Conservation (phyloP, 495 filamentous ascomycete genomes). For the Choiromyces venosus region DNA sequence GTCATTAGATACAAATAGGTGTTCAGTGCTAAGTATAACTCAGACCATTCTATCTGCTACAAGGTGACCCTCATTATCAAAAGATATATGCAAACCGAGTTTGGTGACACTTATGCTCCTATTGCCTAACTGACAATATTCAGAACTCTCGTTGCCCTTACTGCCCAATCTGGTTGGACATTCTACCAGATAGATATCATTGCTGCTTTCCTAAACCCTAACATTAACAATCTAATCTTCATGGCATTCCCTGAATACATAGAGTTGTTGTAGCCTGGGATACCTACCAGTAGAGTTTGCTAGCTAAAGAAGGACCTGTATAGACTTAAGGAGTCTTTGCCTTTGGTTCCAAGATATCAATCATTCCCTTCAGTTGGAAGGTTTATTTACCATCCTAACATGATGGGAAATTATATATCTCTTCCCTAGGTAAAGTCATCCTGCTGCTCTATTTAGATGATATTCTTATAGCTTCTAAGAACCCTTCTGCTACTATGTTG, state of each 20-base stretch:
- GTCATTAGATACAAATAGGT: constrained; percentile 28
- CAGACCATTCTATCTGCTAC: constrained; percentile 12
- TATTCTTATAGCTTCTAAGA: constrained; percentile 16
- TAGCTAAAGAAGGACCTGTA: constrained; percentile 14
- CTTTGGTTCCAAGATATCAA: constrained; percentile 14
- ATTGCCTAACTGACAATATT: constrained; percentile 18
- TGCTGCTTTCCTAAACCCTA: constrained; percentile 21
- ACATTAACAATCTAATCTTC: constrained; percentile 4
- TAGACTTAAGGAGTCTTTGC: constrained; percentile 9
- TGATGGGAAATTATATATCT: constrained; percentile 7
- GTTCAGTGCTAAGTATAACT: constrained; percentile 14
- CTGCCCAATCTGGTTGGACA: constrained; percentile 11
- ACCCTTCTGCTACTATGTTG: no score
- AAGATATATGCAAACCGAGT: constrained; percentile 22
- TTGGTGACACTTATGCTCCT: no score
- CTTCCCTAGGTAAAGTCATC: background rate
- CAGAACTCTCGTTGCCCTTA: background rate
- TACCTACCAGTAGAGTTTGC: no score
- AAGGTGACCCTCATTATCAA: constrained; percentile 27
- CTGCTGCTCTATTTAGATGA: constrained; percentile 21
- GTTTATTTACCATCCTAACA: constrained; percentile 5
- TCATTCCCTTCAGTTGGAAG: background rate
- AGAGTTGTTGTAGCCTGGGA: no score
- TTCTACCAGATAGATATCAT: constrained; percentile 22
- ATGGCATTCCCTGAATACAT: constrained; percentile 18